Evolutionary conservation across 345 rosid species (phyloP), one percentile per base, ranked within the genome.

Genomic region (Euphorbia peplus): DNA sequence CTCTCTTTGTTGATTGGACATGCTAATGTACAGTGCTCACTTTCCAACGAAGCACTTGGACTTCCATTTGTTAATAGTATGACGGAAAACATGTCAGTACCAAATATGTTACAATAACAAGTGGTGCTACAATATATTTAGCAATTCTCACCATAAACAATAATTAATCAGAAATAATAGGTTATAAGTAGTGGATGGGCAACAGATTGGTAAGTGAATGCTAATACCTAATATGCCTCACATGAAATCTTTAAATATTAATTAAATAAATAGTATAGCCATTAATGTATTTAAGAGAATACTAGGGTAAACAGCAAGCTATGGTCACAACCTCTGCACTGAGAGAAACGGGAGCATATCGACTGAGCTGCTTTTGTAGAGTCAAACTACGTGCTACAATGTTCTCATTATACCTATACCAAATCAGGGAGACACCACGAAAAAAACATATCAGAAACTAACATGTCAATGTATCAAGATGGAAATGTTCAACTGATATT

Each of bases 341-440:
- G 5, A 93, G 88, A 63, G 95, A 73, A 84, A 88, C 92, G 37
- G 91, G 70, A 73, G 90, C 86, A 81, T 88, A 93, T 76, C 92
- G 84, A 19, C 42, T 73, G 51, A 93, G 90, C 78, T 89, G 84
- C 81, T 86, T 91, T 76, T 89, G 86, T 68, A 93, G 84, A 67
- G 84, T 75, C 77, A 81, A 70, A 74, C 82, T 75, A 75, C 91
- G 83, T 4, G 78, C 87, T 76, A 67, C 78, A 52, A 57, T 55
- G 64, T 84, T 84, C 74, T 81, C 83, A 58, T 81, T 80, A 77
- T 86, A 90, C 92, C 98, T 93, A 70, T 8, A 70, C 41, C 39
- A 84, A 63, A 79, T 55, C 62, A 80, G 25, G 19, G 19, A 28
- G 64, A 37, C 39, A 74, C 48, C 14, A 37, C 63, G 59, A 60